Percentiles rank a stretch among this genome's conserved stretches.
Evolutionary conservation across 345 rosid species (phyloP).

Genomic region (thale cress (Arabidopsis thaliana)): TAIR10.1 NC_003074.8:22627001-22627500

Average conservation of each 20-base stretch:
- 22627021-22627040: constrained; percentile 3
- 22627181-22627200: not conserved
- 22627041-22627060: not conserved
- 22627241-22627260: not conserved
- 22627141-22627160: constrained; percentile 72
- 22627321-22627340: not conserved
- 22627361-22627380: constrained; percentile 95
- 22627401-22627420: constrained; percentile 94
- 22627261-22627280: not conserved
- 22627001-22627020: not conserved
- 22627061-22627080: not conserved
- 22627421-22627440: constrained; percentile 85
- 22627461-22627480: constrained; percentile 97
- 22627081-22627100: not conserved
- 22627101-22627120: constrained; percentile 5
- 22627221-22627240: constrained; percentile 9
- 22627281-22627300: constrained; percentile 5
- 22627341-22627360: constrained; percentile 76
- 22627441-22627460: constrained; percentile 85
- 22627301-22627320: constrained; percentile 2
- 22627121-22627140: constrained; percentile 79
- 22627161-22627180: not conserved
- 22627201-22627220: constrained; percentile 1
- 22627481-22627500: constrained; percentile 93
- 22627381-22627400: constrained; percentile 99